Conservation (phyloP, 371 early-diverging fungal species). For the Rhizopus delemar region DNA sequence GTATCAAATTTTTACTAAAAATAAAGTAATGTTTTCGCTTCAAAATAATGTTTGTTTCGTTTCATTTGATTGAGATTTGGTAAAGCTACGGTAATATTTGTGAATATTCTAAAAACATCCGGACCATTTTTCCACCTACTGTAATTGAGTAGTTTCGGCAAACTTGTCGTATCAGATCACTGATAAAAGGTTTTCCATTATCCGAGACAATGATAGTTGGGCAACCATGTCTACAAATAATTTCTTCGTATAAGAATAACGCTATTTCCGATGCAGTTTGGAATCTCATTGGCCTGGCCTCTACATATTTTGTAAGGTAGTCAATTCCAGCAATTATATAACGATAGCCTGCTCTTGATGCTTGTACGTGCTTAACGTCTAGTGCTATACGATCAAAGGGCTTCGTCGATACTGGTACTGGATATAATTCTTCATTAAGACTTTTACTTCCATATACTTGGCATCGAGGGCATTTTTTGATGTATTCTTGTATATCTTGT, state of each 20-base stretch:
- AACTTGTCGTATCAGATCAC: background rate
- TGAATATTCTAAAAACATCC: too few relatives aligned
- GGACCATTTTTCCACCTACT: too few relatives aligned
- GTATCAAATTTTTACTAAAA: too few relatives aligned
- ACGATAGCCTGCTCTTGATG: slow-evolving; percentile 9
- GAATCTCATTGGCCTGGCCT: slow-evolving; percentile 1
- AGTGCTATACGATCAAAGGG: slow-evolving; percentile 1
- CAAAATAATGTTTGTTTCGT: too few relatives aligned
- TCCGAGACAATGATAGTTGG: background rate
- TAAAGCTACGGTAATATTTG: too few relatives aligned
- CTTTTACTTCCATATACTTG: slow-evolving; percentile 7
- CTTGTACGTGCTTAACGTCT: slow-evolving; percentile 3
- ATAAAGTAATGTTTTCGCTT: too few relatives aligned
- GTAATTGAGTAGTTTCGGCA: background rate
- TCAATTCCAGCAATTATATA: slow-evolving; percentile 29
- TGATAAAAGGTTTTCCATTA: background rate
- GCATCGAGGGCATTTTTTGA: background rate
- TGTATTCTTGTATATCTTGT: background rate
- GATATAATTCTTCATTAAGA: background rate
- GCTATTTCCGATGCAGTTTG: background rate
- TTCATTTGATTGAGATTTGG: too few relatives aligned
- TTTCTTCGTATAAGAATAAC: background rate
- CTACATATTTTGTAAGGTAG: slow-evolving; percentile 14
- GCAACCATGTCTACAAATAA: background rate
- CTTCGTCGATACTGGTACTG: background rate